phyloP scores from a whole-genome alignment of 768 basidiomycete species.

The Boletus vinaceobasis region DNA sequence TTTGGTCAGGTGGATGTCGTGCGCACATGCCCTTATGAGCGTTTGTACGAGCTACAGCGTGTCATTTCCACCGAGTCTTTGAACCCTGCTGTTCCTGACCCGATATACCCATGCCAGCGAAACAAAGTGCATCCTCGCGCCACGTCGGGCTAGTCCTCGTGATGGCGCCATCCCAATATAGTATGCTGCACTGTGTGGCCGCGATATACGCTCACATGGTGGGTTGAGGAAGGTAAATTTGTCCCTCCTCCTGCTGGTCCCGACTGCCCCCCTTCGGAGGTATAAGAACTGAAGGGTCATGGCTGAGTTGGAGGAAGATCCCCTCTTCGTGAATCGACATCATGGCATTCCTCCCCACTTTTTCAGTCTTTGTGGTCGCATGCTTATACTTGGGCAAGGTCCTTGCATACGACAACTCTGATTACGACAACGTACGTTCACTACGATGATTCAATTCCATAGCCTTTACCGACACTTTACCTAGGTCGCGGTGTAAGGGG shows the following conservation, averaged over 20 bases:
- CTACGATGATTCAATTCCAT: not conserved
- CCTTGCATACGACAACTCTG: conserved; percentile 50
- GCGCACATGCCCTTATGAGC: conserved; percentile 12
- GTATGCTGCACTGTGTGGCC: conserved; percentile 1
- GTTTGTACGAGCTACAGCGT: not conserved
- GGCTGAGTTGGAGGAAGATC: not conserved
- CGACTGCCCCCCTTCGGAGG: not conserved
- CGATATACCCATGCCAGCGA: conserved; percentile 9
- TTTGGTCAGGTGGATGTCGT: conserved; percentile 14
- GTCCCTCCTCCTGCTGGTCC: not conserved
- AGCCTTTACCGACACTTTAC: conserved; percentile 3
- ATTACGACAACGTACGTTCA: conserved; percentile 60
- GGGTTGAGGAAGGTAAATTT: not conserved
- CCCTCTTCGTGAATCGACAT: not conserved
- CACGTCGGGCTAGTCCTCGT: conserved; percentile 2
- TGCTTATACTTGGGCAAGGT: conserved; percentile 16
- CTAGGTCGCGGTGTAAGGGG: conserved; percentile 54
- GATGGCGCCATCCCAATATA: conserved; percentile 12
- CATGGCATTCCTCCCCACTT: conserved; percentile 10
- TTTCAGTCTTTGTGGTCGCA: conserved; percentile 1
- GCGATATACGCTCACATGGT: conserved; percentile 10
- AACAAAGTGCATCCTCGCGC: not conserved
- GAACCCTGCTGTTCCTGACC: not conserved
- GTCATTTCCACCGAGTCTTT: not conserved
- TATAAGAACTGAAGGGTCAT: conserved; percentile 18